phyloP scores from a whole-genome alignment of 108 stramenopile species.

The Cylindrotheca fusiformis region DNA sequence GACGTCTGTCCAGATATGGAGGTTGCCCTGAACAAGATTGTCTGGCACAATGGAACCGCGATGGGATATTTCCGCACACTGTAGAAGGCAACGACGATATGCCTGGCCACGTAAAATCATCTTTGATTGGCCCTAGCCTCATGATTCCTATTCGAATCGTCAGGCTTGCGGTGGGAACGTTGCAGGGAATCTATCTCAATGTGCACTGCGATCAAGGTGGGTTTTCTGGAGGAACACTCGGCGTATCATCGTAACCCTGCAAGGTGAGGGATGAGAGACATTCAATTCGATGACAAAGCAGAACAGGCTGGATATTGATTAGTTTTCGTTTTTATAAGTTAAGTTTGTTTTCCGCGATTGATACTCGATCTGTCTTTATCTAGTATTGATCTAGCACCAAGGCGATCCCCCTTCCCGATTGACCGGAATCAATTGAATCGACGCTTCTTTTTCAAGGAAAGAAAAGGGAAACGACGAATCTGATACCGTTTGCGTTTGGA shows the following conservation, averaged over 20 bases:
- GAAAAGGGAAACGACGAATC: too few relatives aligned
- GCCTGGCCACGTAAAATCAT: conserved; percentile 68
- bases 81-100: conserved; percentile 95
- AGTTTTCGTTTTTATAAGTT: too few relatives aligned
- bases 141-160: conserved; percentile 89
- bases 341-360: too few relatives aligned
- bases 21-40: conserved; percentile 85
- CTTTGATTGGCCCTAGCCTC: conserved; percentile 82
- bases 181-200: conserved; percentile 94
- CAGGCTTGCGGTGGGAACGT: conserved; percentile 84
- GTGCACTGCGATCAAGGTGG: conserved; percentile 93
- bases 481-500: too few relatives aligned
- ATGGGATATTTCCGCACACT: conserved; percentile 86
- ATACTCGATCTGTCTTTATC: too few relatives aligned
- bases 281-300: too few relatives aligned
- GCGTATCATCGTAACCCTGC: conserved; percentile 80
- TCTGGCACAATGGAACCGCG: conserved; percentile 82
- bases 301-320: too few relatives aligned
- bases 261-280: conserved; percentile 58
- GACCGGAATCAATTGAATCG: too few relatives aligned
- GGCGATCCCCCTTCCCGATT: too few relatives aligned
- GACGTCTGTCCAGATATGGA: conserved; percentile 94
- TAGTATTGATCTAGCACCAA: too few relatives aligned
- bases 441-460: too few relatives aligned
- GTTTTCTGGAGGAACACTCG: conserved; percentile 90